Base-by-base conservation (phyloP, 164 flowering plant genomes). In the Protea cynaroides region DNA sequence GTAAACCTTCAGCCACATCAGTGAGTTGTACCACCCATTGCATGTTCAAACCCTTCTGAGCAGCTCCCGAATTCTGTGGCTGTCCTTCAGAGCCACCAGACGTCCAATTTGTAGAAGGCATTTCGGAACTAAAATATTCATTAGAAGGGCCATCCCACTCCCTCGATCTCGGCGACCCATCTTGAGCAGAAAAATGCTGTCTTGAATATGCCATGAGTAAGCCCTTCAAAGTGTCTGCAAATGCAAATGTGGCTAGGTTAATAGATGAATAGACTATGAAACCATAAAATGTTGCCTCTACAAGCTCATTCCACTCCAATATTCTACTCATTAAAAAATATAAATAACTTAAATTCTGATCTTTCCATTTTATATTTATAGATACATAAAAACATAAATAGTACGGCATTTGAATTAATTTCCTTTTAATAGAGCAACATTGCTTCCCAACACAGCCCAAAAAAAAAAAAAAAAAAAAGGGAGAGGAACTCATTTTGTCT, bases 1-100 rank as follows among this genome's bases (percentile, higher is more conserved):
- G 73, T 40, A 94, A 74, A 21, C 97, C 97, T 68, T 88, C 85
- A 0, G 88, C 95, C 49, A 91, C 97, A 61, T 89, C 83, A 18
- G 85, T 83, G 25, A 94, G 88, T 65, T 86, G 96, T 25, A 80
- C 77, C 3, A 94, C 85, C 80, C 82, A 89, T 65, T 86, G 90
- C 81, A 94, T 73, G 66, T 84, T 86, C 70, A 86, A 77, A 60
- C 87, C 90, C 80, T 85, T 90, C 22, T 76, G 85, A 6, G 82
- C 69, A 15, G 78, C 81, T 29, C 69, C 81, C 0, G 83, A 59
- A 67, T 67, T 74, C 56, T 78, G 88, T 34, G 69, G 29, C 56
- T 77, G 81, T 54, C 79, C 83, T 43, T 83, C 89, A 53, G 76
- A 65, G 53, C 78, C 75, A 18, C 52, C 63, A 71, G 62, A 77